Evolutionary conservation across 192 early-diverging fungal genomes (phyloP), one percentile per base, ranked within the genome.

Genomic region (Umbelopsis sp.): DNA sequence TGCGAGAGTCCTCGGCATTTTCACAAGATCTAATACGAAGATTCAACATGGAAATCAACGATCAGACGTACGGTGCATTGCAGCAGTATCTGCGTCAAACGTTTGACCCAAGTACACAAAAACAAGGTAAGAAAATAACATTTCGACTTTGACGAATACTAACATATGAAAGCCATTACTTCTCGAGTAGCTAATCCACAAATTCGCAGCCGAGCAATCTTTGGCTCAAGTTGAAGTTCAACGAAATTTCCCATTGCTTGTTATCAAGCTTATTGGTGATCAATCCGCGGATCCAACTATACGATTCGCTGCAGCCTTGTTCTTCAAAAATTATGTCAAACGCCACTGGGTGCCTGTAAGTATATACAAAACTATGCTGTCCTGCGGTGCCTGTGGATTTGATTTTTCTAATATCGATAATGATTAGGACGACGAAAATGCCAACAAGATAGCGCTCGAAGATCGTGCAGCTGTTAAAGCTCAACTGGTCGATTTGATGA

Each of bases 321-420:
- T 93, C 71, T 98, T 99, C 82, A 99, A 99, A 83, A 99, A 99
- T 80, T 95, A 90, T 84, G 84, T 98, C 73, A 93, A 94, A 71
- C 87, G 91, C 70, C 78, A 91, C 72, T 99, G 98, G 98, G 75
- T 82, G 50, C 64, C 48, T 46, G 80, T 81, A 78, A 74, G 58
- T 58, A 30, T 41, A 1, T 35, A 16, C 27, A 25, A 15, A 15
- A 15, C 55, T 35, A 7, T 5, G 13, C 18, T 18, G 0, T 61
- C 10, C 55, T 58, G 51, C 25, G 10, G 6, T 18, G 55, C 12
- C 37, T 6, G 6, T 1, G 37, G 37, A 41, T 0, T 10, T 41
- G n/a, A 49, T 74, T 30, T 48, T 27, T 66, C 30, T 70, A 83
- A 76, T 41, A 9, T 41, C 37, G 6, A 41, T 6, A 41, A 9